Evolutionary conservation across 2,329 filamentous ascomycete species (phyloP).

Genomic region (Leptodontidium sp.): DNA sequence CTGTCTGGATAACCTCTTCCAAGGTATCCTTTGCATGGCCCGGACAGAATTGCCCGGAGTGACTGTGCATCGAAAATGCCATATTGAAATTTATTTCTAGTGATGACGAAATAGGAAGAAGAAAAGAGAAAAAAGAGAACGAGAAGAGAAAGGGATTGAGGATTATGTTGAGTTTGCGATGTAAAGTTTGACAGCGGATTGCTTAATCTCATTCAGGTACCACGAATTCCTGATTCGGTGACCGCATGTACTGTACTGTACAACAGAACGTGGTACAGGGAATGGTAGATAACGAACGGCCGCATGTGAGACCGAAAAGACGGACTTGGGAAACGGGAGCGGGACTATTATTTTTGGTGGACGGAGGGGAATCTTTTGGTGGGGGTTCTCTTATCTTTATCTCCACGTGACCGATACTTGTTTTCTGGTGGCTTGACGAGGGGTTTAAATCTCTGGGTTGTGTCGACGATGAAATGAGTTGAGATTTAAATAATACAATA

Average conservation of each 20-base stretch:
- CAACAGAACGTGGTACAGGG: constrained; percentile 7
- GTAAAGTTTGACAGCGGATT: not conserved
- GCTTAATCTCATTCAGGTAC: constrained; percentile 11
- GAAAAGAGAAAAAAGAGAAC: not conserved
- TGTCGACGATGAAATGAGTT: not conserved
- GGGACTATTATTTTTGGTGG: not conserved
- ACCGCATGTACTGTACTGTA: not conserved
- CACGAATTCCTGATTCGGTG: constrained; percentile 2
- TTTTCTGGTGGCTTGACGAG: constrained; percentile 1
- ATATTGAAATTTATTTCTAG: constrained; percentile 57
- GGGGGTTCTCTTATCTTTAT: constrained; percentile 8
- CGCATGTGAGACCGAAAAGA: constrained; percentile 1
- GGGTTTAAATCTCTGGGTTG: not conserved
- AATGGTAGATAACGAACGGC: constrained; percentile 1
- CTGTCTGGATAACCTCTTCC: constrained; percentile 82
- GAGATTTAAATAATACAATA: not conserved
- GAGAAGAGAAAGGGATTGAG: not conserved
- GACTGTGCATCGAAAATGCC: constrained; percentile 98
- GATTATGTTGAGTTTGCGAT: not conserved
- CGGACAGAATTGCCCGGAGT: constrained; percentile 96
- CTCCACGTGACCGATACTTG: constrained; percentile 6
- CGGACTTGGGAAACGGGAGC: not conserved
- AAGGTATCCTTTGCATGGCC: constrained; percentile 86
- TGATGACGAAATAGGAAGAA: not conserved
- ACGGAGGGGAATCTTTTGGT: not conserved